Conservation (phyloP, 495 filamentous ascomycete genomes). For the Rostrohypoxylon terebratum region DNA sequence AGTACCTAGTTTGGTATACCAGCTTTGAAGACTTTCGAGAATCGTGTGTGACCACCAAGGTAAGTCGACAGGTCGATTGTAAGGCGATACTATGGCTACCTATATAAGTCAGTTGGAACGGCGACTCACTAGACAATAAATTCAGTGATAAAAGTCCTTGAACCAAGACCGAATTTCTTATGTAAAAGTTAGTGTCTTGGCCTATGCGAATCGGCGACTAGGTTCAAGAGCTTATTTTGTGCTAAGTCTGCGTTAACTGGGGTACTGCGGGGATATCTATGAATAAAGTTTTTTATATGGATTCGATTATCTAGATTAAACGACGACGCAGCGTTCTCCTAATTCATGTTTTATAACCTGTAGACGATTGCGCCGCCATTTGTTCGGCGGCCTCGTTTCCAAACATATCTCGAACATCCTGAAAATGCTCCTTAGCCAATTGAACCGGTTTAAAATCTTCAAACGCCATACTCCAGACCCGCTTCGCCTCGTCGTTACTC, state of each 20-base stretch:
- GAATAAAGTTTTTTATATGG: background rate
- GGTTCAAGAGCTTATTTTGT: background rate
- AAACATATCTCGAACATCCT: conserved; percentile 42
- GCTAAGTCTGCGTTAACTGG: background rate
- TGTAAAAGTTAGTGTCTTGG: conserved; percentile 11
- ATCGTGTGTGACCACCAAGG: background rate
- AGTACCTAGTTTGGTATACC: background rate
- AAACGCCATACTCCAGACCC: conserved; percentile 53
- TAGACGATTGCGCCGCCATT: conserved; percentile 24
- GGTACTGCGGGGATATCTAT: background rate
- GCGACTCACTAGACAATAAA: background rate
- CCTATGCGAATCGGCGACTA: background rate
- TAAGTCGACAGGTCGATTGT: background rate
- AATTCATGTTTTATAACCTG: conserved; percentile 2
- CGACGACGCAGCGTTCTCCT: background rate
- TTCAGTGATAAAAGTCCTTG: too few species aligned
- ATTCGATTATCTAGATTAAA: background rate
- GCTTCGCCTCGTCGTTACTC: conserved; percentile 45
- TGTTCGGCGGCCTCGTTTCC: conserved; percentile 39
- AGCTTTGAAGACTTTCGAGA: too few species aligned
- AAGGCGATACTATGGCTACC: background rate
- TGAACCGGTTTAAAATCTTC: conserved; percentile 44
- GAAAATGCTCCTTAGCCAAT: conserved; percentile 41
- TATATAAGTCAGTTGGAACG: background rate
- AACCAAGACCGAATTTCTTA: conserved; percentile 7